phyloP scores from a whole-genome alignment of 1,139 yeast species.

The Barnettozyma hawaiiensis region DNA sequence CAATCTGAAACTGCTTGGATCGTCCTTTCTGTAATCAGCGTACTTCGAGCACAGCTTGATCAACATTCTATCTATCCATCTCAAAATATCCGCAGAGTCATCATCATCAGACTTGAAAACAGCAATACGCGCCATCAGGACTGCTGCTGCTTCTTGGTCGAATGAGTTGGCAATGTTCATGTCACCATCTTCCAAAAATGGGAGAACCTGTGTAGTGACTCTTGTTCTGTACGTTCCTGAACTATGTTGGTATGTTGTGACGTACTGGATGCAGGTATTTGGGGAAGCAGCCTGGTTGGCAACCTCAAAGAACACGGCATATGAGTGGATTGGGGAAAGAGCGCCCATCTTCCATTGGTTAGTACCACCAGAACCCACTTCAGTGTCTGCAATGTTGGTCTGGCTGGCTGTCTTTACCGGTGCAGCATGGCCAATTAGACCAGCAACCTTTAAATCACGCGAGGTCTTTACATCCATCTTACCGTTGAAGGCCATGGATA shows the following conservation, averaged over 20 bases:
- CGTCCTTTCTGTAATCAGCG: slow-evolving; percentile 81
- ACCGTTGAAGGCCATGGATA: slow-evolving; percentile 85
- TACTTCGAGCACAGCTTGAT: slow-evolving; percentile 82
- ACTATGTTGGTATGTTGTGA: slow-evolving; percentile 74
- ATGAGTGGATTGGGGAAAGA: slow-evolving; percentile 79
- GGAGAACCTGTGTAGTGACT: slow-evolving; percentile 81
- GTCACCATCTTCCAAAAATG: slow-evolving; percentile 36
- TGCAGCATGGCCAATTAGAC: slow-evolving; percentile 92
- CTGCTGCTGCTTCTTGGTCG: slow-evolving; percentile 99
- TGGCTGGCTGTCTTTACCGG: slow-evolving; percentile 48
- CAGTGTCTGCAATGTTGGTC: slow-evolving; percentile 81
- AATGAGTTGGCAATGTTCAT: slow-evolving; percentile 58
- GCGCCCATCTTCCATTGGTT: slow-evolving; percentile 82
- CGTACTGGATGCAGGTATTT: slow-evolving; percentile 48
- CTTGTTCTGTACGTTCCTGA: slow-evolving; percentile 81
- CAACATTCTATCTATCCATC: slow-evolving; percentile 83
- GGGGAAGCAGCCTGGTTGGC: slow-evolving; percentile 44
- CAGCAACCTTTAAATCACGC: slow-evolving; percentile 82
- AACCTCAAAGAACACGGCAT: slow-evolving; percentile 84
- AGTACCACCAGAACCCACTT: slow-evolving; percentile 90
- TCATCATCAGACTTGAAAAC: slow-evolving; percentile 83
- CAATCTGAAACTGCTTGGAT: slow-evolving; percentile 68
- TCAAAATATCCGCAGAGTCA: slow-evolving; percentile 65
- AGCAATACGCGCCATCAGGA: slow-evolving; percentile 88
- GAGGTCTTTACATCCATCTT: slow-evolving; percentile 84